Conservation (phyloP, 306 rosid genomes). For the Crotalaria pallida region DNA sequence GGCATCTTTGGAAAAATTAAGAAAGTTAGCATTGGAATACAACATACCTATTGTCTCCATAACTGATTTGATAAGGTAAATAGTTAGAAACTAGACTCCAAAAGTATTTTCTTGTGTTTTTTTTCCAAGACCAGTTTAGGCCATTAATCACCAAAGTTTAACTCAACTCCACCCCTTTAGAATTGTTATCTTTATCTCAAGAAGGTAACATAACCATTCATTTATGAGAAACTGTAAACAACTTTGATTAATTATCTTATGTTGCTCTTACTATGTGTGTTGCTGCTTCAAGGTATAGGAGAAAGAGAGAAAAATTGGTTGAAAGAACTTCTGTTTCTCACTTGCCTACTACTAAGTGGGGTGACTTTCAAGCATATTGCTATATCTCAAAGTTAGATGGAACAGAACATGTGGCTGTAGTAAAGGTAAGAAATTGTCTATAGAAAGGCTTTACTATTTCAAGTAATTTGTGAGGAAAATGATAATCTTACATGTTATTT, state of each 20-base stretch:
- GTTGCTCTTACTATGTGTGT: background rate
- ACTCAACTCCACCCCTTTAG: too few species aligned
- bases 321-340: slow-evolving; percentile 63
- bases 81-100: too few species aligned
- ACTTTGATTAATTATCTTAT: background rate
- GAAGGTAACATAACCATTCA: background rate
- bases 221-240: background rate
- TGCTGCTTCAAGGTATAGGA: slow-evolving; percentile 55
- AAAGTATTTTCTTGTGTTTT: too few species aligned
- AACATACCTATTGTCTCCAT: slow-evolving; percentile 69
- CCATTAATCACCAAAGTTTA: too few species aligned
- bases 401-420: slow-evolving; percentile 72
- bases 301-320: slow-evolving; percentile 77
- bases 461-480: too few species aligned
- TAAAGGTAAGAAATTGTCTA: slow-evolving; percentile 40
- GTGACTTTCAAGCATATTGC: slow-evolving; percentile 68
- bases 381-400: slow-evolving; percentile 70
- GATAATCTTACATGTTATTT: too few species aligned
- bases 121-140: too few species aligned
- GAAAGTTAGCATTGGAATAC: slow-evolving; percentile 44
- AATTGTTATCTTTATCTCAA: too few species aligned
- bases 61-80: slow-evolving; percentile 82
- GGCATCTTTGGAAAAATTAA: slow-evolving; percentile 51
- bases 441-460: background rate
- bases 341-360: slow-evolving; percentile 83